phyloP scores from a whole-genome alignment of 805 yeast species.

The Yarrowia hollandica region DNA sequence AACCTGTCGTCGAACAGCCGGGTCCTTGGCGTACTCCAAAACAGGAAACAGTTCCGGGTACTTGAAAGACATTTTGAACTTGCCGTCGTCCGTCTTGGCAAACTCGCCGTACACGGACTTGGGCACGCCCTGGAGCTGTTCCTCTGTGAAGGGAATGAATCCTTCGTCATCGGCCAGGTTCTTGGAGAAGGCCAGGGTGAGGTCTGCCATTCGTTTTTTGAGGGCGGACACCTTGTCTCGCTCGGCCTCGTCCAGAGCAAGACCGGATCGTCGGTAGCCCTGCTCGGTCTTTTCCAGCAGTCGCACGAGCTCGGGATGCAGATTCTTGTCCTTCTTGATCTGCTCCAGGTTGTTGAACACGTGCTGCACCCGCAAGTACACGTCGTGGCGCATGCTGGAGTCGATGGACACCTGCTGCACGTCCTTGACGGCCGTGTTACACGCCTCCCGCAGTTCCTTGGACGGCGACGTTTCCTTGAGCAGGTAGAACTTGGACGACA shows the following conservation, averaged over 20 bases:
- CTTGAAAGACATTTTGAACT: constrained; percentile 70
- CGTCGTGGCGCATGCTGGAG: constrained; percentile 62
- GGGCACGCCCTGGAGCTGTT: constrained; percentile 75
- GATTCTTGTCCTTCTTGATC: constrained; percentile 28
- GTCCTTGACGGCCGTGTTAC: constrained; percentile 60
- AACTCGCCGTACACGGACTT: constrained; percentile 58
- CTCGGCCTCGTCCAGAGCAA: constrained; percentile 56
- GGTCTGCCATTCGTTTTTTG: constrained; percentile 58
- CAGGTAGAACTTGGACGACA: constrained; percentile 57
- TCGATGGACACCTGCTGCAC: constrained; percentile 62
- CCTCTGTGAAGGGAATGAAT: constrained; percentile 56
- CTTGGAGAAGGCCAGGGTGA: constrained; percentile 58
- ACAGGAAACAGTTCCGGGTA: constrained; percentile 80
- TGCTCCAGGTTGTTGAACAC: constrained; percentile 45
- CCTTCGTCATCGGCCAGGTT: constrained; percentile 73
- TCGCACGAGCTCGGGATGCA: constrained; percentile 58
- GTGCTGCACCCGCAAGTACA: constrained; percentile 58
- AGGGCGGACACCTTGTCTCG: constrained; percentile 59
- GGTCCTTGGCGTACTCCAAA: constrained; percentile 64
- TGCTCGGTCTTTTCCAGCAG: constrained; percentile 57
- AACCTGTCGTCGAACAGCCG: constrained; percentile 66
- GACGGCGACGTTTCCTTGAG: constrained; percentile 69
- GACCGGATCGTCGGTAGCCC: constrained; percentile 66
- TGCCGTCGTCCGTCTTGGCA: constrained; percentile 46
- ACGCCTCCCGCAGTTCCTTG: constrained; percentile 66